Evolutionary conservation across 495 filamentous ascomycete species (phyloP).

Genomic region (Rusavskia elegans): DNA sequence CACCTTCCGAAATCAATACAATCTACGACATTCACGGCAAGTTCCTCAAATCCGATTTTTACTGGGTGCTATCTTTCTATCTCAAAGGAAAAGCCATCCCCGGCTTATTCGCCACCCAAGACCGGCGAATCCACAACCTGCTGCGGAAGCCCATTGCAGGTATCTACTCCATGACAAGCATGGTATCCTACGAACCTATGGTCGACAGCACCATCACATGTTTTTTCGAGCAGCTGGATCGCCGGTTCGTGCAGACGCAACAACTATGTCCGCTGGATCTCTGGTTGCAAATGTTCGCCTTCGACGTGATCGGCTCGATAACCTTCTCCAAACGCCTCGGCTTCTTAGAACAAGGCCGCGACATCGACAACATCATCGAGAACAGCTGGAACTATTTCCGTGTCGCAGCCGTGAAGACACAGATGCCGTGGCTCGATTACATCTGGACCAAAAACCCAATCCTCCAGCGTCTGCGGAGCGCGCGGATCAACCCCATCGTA

Average conservation of each 20-base stretch:
- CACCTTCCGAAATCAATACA: conserved; percentile 22
- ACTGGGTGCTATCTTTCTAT: conserved; percentile 12
- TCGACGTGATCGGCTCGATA: conserved; percentile 25
- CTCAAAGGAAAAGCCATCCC: conserved; percentile 9
- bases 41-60: conserved; percentile 11
- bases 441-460: conserved; percentile 16
- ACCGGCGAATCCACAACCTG: conserved; percentile 23
- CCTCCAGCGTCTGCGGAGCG: neutral
- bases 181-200: neutral
- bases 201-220: conserved; percentile 3
- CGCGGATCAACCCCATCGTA: neutral
- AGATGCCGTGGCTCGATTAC: conserved; percentile 25
- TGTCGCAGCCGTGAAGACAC: conserved; percentile 9
- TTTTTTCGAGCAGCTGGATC: conserved; percentile 13
- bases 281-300: conserved; percentile 31
- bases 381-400: neutral
- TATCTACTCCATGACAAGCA: conserved; percentile 24
- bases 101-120: conserved; percentile 22
- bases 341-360: conserved; percentile 21
- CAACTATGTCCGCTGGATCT: conserved; percentile 15
- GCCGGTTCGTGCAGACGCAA: neutral
- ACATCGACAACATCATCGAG: conserved; percentile 18
- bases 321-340: conserved; percentile 22
- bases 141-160: conserved; percentile 25
- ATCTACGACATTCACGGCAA: conserved; percentile 22